Evolutionary conservation across 2,329 filamentous ascomycete species (phyloP).

Genomic region (Tolypocladium guangdongense): DNA sequence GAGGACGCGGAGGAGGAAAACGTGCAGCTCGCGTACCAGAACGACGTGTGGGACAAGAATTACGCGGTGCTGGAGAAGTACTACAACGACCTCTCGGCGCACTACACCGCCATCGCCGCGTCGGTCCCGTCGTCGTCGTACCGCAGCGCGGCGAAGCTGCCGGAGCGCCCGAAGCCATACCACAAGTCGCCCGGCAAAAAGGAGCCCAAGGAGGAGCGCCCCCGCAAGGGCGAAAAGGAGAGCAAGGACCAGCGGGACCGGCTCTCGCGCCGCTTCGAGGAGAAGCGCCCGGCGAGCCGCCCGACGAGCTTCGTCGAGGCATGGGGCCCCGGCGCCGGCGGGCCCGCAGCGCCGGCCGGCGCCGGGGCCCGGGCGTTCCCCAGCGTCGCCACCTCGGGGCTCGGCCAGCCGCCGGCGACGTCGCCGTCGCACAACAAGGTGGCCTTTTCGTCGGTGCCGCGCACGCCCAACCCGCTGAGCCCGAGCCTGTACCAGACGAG

Average conservation of each 20-base stretch:
- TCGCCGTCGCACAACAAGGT: conserved; percentile 10
- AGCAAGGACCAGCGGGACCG: conserved; percentile 23
- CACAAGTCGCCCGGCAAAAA: conserved; percentile 3
- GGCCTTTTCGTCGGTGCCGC: conserved; percentile 18
- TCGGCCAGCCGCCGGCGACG: conserved; percentile 11
- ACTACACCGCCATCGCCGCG: conserved; percentile 12
- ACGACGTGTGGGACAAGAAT: conserved; percentile 5
- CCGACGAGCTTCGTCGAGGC: conserved; percentile 23
- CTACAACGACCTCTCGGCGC: conserved; percentile 17
- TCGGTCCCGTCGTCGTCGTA: conserved; percentile 11
- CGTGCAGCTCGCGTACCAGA: conserved; percentile 9
- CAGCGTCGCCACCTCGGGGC: conserved; percentile 1
- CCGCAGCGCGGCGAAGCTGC: conserved; percentile 13
- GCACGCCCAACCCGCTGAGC: conserved; percentile 15
- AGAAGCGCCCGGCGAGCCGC: conserved; percentile 16
- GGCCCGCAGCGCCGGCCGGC: neutral
- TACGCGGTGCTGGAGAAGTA: conserved; percentile 16
- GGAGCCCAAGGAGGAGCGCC: conserved; percentile 13
- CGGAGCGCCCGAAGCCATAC: conserved; percentile 17
- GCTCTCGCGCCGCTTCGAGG: conserved; percentile 26
- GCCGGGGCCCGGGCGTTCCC: neutral
- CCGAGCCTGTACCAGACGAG: conserved; percentile 16
- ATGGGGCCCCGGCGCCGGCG: conserved; percentile 21
- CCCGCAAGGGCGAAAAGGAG: conserved; percentile 11
- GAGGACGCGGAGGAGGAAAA: conserved; percentile 15